Evolutionary conservation across 139 green algal species (phyloP), one percentile per base, ranked within the genome.

Genomic region (Tetratostichococcus sp.): DNA sequence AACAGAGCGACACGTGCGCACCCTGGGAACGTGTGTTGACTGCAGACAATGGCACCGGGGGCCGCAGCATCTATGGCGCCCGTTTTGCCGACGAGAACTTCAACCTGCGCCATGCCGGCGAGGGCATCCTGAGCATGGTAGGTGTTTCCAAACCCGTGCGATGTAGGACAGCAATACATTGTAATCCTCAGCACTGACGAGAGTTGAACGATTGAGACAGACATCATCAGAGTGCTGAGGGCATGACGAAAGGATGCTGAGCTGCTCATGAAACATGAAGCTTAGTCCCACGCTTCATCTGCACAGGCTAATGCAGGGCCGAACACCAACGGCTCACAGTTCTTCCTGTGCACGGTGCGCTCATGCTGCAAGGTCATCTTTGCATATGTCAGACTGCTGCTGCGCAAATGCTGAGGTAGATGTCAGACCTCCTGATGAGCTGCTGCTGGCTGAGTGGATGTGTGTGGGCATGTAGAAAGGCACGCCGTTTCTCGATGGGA

Each of bases 21-120:
- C n/a, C n/a, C n/a, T n/a, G n/a, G 75, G 93, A 91, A 22, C 93
- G 93, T 70, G 93, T 97, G 76, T 97, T 97, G 82, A 97, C 92
- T 28, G 67, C 65, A 16, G 87, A 76, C 72, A 84, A 88, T 26
- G 77, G 75, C n/a, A 69, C 43, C 3, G 70, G 75, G 3, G 62
- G n/a, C 28, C 42, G 16, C 26, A 43, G 25, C 65, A 94, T 97
- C 84, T 97, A 95, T 76, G 90, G 90, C 76, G 67, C 43, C 11
- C 89, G 87, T 33, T 94, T 96, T 80, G 32, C 77, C 1, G 91
- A 96, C 75, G 93, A 95, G 75, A 93, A 93, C 86, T 96, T 96
- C 85, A 73, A 71, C n/a, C 77, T 94, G 23, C 93, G 87, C 75
- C 93, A 97, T 85, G 86, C 78, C n/a, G 87, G 84, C 6, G 80